Evolutionary conservation across 2,329 filamentous ascomycete species (phyloP), one percentile per base, ranked within the genome.

Genomic region (Alternaria novae-zelandiae): DNA sequence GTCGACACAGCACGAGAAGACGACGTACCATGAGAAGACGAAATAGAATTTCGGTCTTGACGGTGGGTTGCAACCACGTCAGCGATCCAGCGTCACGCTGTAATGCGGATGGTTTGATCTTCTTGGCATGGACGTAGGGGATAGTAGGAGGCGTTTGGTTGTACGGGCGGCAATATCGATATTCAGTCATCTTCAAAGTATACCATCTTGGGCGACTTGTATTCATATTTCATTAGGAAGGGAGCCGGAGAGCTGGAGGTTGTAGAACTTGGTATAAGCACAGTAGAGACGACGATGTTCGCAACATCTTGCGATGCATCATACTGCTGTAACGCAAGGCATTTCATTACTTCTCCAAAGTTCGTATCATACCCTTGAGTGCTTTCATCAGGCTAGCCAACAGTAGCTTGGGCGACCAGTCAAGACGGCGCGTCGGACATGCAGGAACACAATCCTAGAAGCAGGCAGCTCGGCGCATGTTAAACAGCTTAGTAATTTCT

Each of bases 1-100:
- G 71, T 95, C 93, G 59, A 96, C 91, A 66, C 92, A 96, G 84
- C 93, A 97, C 86, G 93, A 96, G 86, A 95, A 94, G 87, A 91
- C 89, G 72, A 85, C 89, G 82, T 94, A 91, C 82, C 61, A 58
- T 62, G 49, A 96, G 86, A 95, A 94, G 87, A 91, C 89, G 72
- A 85, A 89, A 82, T 94, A 91, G 83, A 47, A 58, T 62, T 10
- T n/a, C 47, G n/a, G 15, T 43, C 41, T 41, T 23, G 13, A 15
- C 13, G 49, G 12, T n/a, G 21, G 13, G 15, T 21, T 10, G 20
- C 9, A 32, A 12, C 15, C 28, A 13, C 26, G 28, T 20, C n/a
- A 44, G 21, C 20, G 13, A 26, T 41, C n/a, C 6, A 45, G 51
- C 26, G 21, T 44, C 21, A 55, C n/a, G n/a, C 45, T 43, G n/a